Conservation (phyloP, 139 green algal genomes). For the Tetradesmus obliquus region DNA sequence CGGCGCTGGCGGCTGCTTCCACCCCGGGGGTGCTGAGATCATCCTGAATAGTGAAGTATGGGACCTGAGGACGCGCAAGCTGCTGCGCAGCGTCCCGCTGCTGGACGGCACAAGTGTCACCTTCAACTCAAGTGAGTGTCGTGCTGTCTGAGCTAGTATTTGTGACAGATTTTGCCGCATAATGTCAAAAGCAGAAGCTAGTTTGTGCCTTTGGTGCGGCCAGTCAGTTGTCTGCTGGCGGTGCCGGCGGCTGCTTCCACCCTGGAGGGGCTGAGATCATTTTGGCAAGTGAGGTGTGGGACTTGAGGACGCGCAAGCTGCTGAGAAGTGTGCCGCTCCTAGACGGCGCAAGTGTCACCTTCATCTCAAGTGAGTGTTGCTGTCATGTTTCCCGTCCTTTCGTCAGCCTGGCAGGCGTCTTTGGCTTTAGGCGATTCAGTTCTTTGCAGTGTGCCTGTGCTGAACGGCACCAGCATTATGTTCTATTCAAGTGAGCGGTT, state of each 20-base stretch:
- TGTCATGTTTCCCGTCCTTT: too few relatives aligned
- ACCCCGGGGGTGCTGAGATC: slow-evolving; percentile 75
- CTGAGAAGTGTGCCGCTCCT: background rate
- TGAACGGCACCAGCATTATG: slow-evolving; percentile 67
- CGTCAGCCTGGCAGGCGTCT: too few relatives aligned
- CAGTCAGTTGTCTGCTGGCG: slow-evolving; percentile 60
- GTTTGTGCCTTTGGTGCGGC: background rate
- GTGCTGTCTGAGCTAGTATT: background rate
- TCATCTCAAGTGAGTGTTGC: slow-evolving; percentile 44
- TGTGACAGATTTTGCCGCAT: background rate
- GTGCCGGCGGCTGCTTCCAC: slow-evolving; percentile 67
- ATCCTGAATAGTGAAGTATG: slow-evolving; percentile 83
- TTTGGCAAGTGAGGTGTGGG: slow-evolving; percentile 37
- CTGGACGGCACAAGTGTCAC: slow-evolving; percentile 69
- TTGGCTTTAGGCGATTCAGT: slow-evolving; percentile 25
- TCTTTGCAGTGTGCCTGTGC: slow-evolving; percentile 70
- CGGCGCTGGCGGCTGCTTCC: slow-evolving; percentile 64
- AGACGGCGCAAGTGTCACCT: background rate
- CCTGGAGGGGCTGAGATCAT: slow-evolving; percentile 77
- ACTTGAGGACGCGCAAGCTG: background rate
- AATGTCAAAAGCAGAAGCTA: background rate
- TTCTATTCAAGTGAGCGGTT: slow-evolving; percentile 49
- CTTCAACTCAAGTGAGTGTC: slow-evolving; percentile 51
- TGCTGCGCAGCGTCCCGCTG: slow-evolving; percentile 74
- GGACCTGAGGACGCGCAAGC: slow-evolving; percentile 76